Base-by-base conservation (phyloP, 2,329 filamentous ascomycete species). In the Colletotrichum sp. region DNA sequence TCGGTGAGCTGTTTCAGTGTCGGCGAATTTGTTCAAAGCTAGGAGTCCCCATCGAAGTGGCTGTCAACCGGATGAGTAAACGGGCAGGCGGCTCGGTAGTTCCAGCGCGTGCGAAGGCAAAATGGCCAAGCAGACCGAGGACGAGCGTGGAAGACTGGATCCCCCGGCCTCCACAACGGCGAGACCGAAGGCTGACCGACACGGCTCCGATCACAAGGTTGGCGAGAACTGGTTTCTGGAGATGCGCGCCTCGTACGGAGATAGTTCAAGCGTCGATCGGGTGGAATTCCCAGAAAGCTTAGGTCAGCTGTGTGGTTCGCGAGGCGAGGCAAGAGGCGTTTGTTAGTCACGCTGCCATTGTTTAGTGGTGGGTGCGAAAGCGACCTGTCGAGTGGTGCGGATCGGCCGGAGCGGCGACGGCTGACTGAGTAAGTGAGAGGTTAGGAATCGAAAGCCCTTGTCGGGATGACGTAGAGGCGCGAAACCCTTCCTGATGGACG, bases 391-490 rank as follows among this genome's bases (percentile, higher is more conserved):
- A 30, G 30, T 30, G 72, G 55, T 76, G 64, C 74, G 74, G 74
- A 76, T 76, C 70, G 65, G 74, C 74, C 74, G 74, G 74, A 74
- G 71, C 59, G 63, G 59, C 64, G 49, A 69, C 22, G 49, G 12
- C 34, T 61, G 44, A 74, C 70, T 66, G 71, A 76, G 70, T 76
- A 76, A 76, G 65, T 62, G 34, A 9, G 65, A 65, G 36, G 65
- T 73, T 59, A 74, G 59, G 34, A 63, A 52, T 59, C 29, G 30
- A 57, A 64, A 34, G 59, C 65, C 74, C 70, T 39, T 22, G 65
- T 69, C 71, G 36, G 44, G 16, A 76, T 76, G 74, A 76, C 74
- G 74, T 74, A 74, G 44, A 69, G 65, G 29, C 49, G 70, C n/a
- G 29, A 30, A 65, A 36, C 19, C 70, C 27, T 73, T 65, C 59